Conservation (phyloP, 2,329 filamentous ascomycete genomes). For the Penicillium aurantiogriseum region DNA sequence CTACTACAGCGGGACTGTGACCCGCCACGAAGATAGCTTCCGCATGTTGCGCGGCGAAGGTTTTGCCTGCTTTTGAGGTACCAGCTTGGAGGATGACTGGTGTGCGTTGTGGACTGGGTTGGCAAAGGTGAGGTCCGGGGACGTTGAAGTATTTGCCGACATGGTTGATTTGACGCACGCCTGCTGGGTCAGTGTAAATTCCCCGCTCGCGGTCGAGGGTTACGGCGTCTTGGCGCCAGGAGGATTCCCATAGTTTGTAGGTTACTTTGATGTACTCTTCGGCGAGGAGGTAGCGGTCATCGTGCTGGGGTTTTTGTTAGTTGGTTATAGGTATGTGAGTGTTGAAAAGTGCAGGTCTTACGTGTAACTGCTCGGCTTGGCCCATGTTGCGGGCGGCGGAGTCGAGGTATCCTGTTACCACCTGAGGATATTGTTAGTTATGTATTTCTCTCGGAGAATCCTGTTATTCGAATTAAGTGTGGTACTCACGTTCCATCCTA, state of each 20-base stretch:
- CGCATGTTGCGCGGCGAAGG: constrained; percentile 67
- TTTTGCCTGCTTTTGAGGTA: constrained; percentile 63
- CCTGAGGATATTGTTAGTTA: constrained; percentile 32
- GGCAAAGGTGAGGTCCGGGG: constrained; percentile 64
- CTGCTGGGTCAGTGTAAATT: constrained; percentile 58
- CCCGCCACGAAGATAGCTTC: constrained; percentile 70
- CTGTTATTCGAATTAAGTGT: neutral
- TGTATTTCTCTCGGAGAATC: neutral
- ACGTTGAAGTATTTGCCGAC: constrained; percentile 63
- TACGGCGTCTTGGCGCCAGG: constrained; percentile 67
- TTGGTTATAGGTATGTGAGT: neutral
- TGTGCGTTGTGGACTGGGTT: constrained; percentile 66
- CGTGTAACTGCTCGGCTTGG: constrained; percentile 52
- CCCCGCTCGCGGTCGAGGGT: constrained; percentile 57
- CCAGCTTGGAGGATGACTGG: constrained; percentile 70
- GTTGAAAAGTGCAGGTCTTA: constrained; percentile 10
- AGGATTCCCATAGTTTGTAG: constrained; percentile 66
- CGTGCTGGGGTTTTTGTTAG: constrained; percentile 48
- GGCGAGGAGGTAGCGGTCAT: constrained; percentile 63
- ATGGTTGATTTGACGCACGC: constrained; percentile 66
- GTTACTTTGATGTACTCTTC: constrained; percentile 65
- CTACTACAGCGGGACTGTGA: constrained; percentile 61
- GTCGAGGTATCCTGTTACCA: constrained; percentile 68
- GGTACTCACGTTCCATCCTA: constrained; percentile 56
- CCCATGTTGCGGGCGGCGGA: constrained; percentile 65